Percentiles rank a stretch among this genome's conserved stretches.
Evolutionary conservation across 2,329 filamentous ascomycete genomes (phyloP).

Genomic region (Xylariaceae sp.): DNA sequence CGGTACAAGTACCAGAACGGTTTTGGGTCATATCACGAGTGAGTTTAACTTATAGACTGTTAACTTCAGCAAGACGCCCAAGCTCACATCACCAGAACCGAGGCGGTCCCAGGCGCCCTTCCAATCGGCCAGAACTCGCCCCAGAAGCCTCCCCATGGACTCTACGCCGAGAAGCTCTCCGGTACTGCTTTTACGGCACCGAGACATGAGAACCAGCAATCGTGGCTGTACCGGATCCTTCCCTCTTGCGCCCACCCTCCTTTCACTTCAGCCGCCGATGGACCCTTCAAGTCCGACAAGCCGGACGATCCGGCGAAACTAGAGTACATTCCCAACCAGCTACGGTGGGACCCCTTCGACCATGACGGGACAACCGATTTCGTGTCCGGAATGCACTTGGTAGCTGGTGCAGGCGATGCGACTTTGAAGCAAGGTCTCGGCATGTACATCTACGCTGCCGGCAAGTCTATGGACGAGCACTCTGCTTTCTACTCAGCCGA

Average conservation of each 20-base stretch:
- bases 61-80: neutral
- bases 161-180: constrained; percentile 64
- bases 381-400: constrained; percentile 50
- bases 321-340: constrained; percentile 73
- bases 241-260: constrained; percentile 48
- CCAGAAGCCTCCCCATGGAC: constrained; percentile 61
- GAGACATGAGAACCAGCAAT: constrained; percentile 52
- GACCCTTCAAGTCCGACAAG: constrained; percentile 44
- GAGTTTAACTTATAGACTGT: constrained; percentile 25
- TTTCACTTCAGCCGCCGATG: constrained; percentile 32
- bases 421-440: constrained; percentile 66
- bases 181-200: constrained; percentile 57
- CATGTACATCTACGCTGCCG: constrained; percentile 66
- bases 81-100: constrained; percentile 34
- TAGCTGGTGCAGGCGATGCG: constrained; percentile 69
- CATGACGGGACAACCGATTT: constrained; percentile 53
- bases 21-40: constrained; percentile 66
- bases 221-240: constrained; percentile 56
- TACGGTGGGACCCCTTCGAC: constrained; percentile 79
- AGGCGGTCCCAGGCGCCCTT: constrained; percentile 61
- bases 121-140: constrained; percentile 65
- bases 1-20: constrained; percentile 62
- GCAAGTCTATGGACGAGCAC: constrained; percentile 62
- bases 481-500: constrained; percentile 73
- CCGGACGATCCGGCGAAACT: constrained; percentile 48